Evolutionary conservation across 768 basidiomycete species (phyloP), one percentile per base, ranked within the genome.

Genomic region (Tylopilus vinaceipallidus): DNA sequence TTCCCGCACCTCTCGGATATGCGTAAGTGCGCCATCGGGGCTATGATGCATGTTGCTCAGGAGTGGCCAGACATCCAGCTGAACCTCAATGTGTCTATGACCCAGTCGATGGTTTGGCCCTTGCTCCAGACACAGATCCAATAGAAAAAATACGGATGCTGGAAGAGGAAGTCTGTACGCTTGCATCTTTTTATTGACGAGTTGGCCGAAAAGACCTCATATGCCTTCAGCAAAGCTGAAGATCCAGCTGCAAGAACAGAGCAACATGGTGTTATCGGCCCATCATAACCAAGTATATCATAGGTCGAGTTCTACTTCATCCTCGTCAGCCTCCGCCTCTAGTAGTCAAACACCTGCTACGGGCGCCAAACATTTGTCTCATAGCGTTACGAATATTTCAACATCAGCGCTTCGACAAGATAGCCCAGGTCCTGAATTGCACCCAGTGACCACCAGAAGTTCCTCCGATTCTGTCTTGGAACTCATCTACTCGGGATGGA

Each of bases 51-150:
- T 22, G 24, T 10, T 41, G 14, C 49, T 59, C 41, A 55, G 42
- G 41, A 39, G 56, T 42, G 55, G 34, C 27, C 58, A 91, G 88
- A 20, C 90, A 93, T 68, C 91, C 91, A n/a, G 73, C 80, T 10
- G 88, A 91, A 65, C 90, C 90, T 8, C 84, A 86, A 60, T 93
- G 90, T 59, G 81, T 81, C 10, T 93, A 93, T 64, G 90, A 93
- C 68, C 90, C 89, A 3, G 83, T 91, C 14, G 90, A 92, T 65
- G 91, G 90, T 16, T 67, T 91, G 32, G 75, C 81, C 8, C 77
- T 92, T 33, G 84, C 86, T 19, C 79, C 88, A 42, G 87, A 91
- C 51, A 82, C 79, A 12, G 86, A 91, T 66, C 88, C 88, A n/a
- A 59, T 80, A 12, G 86, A 89, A 53, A 88, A 85, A 65, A 89